Conservation (phyloP, 257 asterid genomes). For the Striga asiatica region DNA sequence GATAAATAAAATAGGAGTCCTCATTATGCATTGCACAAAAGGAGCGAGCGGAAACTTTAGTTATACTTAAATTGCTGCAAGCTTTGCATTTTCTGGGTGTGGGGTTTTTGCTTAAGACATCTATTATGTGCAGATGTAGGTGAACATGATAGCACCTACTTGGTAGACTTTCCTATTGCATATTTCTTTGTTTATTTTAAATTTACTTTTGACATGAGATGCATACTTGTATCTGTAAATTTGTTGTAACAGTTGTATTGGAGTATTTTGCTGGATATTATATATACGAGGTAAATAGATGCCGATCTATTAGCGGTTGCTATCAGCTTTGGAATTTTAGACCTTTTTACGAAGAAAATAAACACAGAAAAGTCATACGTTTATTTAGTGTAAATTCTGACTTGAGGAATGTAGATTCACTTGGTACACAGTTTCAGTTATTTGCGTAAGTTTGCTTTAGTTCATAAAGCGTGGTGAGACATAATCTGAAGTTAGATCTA, state of each 20-base stretch:
- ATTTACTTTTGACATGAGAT: background rate
- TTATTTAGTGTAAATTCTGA: background rate
- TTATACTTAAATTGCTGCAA: constrained; percentile 1
- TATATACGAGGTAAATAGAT: background rate
- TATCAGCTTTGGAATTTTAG: background rate
- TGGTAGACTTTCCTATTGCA: background rate
- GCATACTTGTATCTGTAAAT: background rate
- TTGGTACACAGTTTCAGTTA: background rate
- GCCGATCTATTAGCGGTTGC: background rate
- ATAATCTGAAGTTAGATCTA: background rate
- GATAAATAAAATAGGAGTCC: background rate
- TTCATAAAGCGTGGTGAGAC: background rate
- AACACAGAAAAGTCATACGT: background rate
- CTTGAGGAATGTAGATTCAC: background rate
- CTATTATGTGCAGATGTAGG: background rate
- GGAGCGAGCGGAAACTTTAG: constrained; percentile 5
- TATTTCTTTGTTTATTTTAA: background rate
- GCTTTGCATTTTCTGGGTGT: background rate
- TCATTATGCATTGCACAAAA: background rate
- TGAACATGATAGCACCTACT: constrained; percentile 1
- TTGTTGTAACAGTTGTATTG: background rate
- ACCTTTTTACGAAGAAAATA: background rate
- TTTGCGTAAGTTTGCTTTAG: background rate
- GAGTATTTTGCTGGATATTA: background rate
- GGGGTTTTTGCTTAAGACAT: background rate